phyloP scores from a whole-genome alignment of 306 rosid species.

The Betula pendula region DNA sequence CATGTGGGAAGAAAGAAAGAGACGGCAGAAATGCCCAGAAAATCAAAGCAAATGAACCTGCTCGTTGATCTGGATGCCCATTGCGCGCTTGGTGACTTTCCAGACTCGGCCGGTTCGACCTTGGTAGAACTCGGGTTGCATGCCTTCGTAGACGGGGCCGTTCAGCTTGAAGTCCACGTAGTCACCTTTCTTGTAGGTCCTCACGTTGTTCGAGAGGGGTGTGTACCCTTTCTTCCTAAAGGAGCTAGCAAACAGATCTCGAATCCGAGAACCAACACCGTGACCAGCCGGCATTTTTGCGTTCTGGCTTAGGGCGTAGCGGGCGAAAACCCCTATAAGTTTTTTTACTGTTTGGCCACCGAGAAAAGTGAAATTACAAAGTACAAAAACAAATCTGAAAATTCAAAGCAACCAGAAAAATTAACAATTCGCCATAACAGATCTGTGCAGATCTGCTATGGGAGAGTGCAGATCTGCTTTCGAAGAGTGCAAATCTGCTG shows the following conservation, averaged over 20 bases:
- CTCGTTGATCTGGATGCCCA: conserved; percentile 83
- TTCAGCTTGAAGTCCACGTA: conserved; percentile 81
- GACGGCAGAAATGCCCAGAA: too few species aligned
- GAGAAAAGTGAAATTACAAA: too few species aligned
- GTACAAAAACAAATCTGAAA: too few species aligned
- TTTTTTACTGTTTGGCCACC: too few species aligned
- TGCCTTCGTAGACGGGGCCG: conserved; percentile 85
- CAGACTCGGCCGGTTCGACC: conserved; percentile 96
- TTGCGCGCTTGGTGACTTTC: conserved; percentile 96
- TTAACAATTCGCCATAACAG: too few species aligned
- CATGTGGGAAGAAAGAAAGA: too few species aligned
- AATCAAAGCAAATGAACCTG: too few species aligned
- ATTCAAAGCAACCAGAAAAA: too few species aligned
- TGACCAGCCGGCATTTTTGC: conserved; percentile 88
- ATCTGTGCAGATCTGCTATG: too few species aligned
- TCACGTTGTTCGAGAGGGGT: conserved; percentile 47
- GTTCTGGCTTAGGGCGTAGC: conserved; percentile 10
- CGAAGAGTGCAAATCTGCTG: too few species aligned
- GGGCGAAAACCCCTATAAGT: too few species aligned
- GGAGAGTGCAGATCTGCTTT: too few species aligned
- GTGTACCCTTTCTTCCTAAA: conserved; percentile 97
- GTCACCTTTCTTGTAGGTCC: conserved; percentile 73
- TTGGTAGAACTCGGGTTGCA: conserved; percentile 94
- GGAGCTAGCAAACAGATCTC: conserved; percentile 74
- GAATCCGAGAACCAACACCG: conserved; percentile 73